Evolutionary conservation across 1,284 basidiomycete species (phyloP), one percentile per base, ranked within the genome.

Genomic region (Tilletia caries): DNA sequence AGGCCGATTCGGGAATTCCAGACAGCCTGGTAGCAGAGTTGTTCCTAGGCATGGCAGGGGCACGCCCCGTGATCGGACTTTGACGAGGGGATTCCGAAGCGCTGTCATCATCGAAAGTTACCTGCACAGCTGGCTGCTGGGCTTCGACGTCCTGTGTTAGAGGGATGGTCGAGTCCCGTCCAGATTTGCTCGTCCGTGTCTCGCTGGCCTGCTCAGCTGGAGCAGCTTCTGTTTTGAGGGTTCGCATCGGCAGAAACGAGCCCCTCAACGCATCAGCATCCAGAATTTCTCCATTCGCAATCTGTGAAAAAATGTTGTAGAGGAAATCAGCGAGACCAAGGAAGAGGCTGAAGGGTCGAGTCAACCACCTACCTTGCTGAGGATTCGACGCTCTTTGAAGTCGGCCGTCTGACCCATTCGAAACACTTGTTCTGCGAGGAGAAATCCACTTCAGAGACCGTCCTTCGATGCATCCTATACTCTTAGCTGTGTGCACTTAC

Each of bases 271-370:
- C 48, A 8, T 50, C 48, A 2, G 48, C 48, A 27, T 50, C 48
- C 13, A 50, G 25, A n/a, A 50, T 50, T 20, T 50, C 48, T 50
- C 48, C 48, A 50, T 50, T 50, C 48, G n/a, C n/a, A n/a, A 50
- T 50, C 48, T 50, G 37, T 41, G 37, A 6, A 41, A 15, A 41
- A 41, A 41, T 13, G 37, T 10, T 41, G 37, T 41, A n/a, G n/a
- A n/a, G n/a, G n/a, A n/a, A n/a, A n/a, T 41, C 1, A 41, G 37
- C 15, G 37, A 15, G 15, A 41, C 37, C 1, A 50, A 50, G 6
- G 48, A 50, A 50, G 25, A 50, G 1, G 48, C n/a, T 50, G n/a
- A 2, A 50, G 10, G 10, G 2, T 1, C 8, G 48, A 23, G n/a
- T 50, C 2, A 50, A 50, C 20, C 20, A 3, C 48, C 8, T 27